Percentiles rank a stretch among this genome's conserved stretches.
phyloP scores from a whole-genome alignment of 305 asterid species.

The Fraxinus sp. region DNA sequence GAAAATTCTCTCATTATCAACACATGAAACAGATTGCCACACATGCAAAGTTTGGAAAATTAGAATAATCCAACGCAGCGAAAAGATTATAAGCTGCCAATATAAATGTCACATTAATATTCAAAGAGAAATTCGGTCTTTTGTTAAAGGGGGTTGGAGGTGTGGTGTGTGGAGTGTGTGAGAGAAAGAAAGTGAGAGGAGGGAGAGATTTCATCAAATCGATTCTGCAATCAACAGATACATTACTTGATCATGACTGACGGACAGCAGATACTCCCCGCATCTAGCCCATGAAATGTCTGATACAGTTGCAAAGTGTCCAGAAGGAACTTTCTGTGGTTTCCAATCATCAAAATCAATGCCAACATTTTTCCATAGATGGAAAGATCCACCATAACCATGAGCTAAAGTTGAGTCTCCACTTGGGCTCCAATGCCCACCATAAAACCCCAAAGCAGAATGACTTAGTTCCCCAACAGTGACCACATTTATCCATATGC shows the following conservation, averaged over 20 bases:
- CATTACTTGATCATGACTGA: constrained; percentile 93
- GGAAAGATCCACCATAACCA: constrained; percentile 98
- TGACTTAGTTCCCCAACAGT: constrained; percentile 95
- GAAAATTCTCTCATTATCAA: neutral
- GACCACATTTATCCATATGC: constrained; percentile 95
- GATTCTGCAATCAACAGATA: constrained; percentile 9
- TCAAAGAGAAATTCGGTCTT: neutral
- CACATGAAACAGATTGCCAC: neutral
- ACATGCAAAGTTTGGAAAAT: neutral
- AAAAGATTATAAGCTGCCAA: neutral
- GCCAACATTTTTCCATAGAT: constrained; percentile 84
- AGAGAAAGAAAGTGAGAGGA: neutral
- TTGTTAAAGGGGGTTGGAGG: neutral
- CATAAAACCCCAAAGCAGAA: constrained; percentile 91
- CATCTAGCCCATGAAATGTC: constrained; percentile 83
- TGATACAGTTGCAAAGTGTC: constrained; percentile 86
- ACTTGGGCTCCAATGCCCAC: constrained; percentile 87
- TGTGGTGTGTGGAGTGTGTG: neutral
- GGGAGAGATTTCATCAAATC: neutral
- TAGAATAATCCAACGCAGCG: neutral
- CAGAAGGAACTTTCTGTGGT: constrained; percentile 95
- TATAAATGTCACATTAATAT: neutral
- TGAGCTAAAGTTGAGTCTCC: constrained; percentile 78
- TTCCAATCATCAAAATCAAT: constrained; percentile 76
- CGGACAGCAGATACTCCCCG: constrained; percentile 77